Evolutionary conservation across 2,329 filamentous ascomycete genomes (phyloP), one percentile per base, ranked within the genome.

Genomic region (Colletotrichum tropicicola): DNA sequence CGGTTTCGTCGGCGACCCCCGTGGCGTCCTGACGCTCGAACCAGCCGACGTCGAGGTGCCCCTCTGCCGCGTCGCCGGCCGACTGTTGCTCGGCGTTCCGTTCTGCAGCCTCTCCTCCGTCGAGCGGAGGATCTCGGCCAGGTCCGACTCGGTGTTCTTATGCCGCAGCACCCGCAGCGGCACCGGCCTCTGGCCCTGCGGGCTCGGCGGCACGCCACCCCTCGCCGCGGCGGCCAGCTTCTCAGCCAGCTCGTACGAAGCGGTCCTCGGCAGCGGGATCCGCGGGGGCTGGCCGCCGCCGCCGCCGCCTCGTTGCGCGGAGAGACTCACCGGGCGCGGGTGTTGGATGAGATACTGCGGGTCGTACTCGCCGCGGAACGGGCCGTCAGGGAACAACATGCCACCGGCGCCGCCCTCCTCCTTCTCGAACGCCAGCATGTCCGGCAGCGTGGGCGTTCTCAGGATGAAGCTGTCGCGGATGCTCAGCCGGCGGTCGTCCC

Each of bases 21-120:
- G 44, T 3, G 59, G 62, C 9, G 62, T 65, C 39, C 32, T 58
- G 17, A 67, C 37, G 27, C 64, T 66, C 32, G 66, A 68, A 12
- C 60, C 66, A 10, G 54, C 59, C 17, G 64, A 67, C 2, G 72
- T 70, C 1, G 74, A 71, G 0, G 74, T 72, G 47, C 73, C 74
- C 68, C 70, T 72, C 64, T 75, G 73, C 54, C 71, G 73, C 55
- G 71, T 73, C 1, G 68, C 52, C 3, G 62, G 62, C 12, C 62
- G 43, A n/a, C 72, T 73, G 51, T 74, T 76, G 15, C 72, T 74
- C n/a, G 69, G 68, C 9, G 60, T 70, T 4, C 80, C 80, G 4
- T 81, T 78, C 19, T 79, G 76, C 13, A 88, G 77, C 9, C 85
- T 77, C 74, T 82, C 76, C 25, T 87, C 86, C 1, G 85, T 88